Base-by-base conservation (phyloP, 768 basidiomycete genomes). In the Mrakia blollopis region DNA sequence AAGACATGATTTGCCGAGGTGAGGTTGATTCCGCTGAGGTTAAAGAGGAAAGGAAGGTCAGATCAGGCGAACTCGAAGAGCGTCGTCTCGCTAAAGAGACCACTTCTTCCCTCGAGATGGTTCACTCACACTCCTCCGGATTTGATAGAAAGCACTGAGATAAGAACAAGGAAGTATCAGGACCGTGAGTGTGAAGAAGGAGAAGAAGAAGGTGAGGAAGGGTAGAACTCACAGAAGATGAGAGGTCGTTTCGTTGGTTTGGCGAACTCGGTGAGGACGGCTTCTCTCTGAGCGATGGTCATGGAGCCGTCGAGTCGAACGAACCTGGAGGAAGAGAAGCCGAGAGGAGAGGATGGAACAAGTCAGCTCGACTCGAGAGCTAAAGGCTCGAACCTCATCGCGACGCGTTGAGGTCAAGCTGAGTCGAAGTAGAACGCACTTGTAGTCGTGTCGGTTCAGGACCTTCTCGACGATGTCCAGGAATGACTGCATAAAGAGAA, bases 221-320 rank as follows among this genome's bases (percentile, higher is more conserved):
- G 28, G 47, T 25, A n/a, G 28, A 8, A 77, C 76, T 37, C 44
- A 77, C 76, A n/a, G 37, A 78, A 70, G 50, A 78, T 63, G 68
- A 78, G 91, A 0, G 93, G 90, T 79, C 87, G 89, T 75, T 87
- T 86, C 9, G 89, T 90, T 3, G 88, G 85, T 28, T 87, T 84
- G 80, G 89, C 91, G 86, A 98, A 98, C 78, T 89, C 89, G 61
- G 88, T 86, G 54, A 98, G 86, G 3, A 92, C 91, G 13, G 87
- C 87, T 54, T 87, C 88, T 74, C 93, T 88, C 82, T 91, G 91
- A 84, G 91, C 91, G 79, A 96, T 86, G 80, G 90, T 90, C 92
- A 98, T 93, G 0, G 92, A 89, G 1, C 96, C 96, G 82, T 98
- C 96, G 80, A 98, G 93, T 28, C 96, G 88, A 79, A 89, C 89